phyloP scores from a whole-genome alignment of 169 alveolate genomes.

The Plasmodium inui region DNA sequence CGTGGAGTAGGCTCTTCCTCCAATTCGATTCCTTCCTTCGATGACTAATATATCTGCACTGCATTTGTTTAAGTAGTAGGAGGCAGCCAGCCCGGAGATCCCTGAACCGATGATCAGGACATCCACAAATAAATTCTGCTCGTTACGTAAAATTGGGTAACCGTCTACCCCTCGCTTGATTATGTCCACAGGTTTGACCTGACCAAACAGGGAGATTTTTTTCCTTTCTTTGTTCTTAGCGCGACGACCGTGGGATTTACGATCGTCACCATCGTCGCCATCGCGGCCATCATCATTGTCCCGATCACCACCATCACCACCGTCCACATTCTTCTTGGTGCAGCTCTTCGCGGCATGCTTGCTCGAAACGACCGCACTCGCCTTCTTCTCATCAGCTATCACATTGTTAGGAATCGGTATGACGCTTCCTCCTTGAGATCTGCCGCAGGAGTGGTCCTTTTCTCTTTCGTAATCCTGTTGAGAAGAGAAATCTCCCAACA shows the following conservation, averaged over 20 bases:
- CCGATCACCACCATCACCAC: not conserved
- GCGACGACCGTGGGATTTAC: no score
- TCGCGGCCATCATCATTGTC: not conserved
- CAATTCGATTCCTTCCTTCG: conserved; percentile 84
- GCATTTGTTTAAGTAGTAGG: conserved; percentile 79
- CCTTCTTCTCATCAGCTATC: not conserved
- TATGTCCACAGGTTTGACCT: conserved; percentile 60
- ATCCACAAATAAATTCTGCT: conserved; percentile 67
- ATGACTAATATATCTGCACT: conserved; percentile 76
- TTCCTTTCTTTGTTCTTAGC: not conserved
- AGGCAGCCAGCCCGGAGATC: conserved; percentile 84
- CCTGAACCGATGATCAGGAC: conserved; percentile 87
- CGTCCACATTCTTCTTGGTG: not conserved
- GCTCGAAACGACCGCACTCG: not conserved
- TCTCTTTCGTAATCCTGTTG: not conserved
- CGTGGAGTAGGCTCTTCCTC: conserved; percentile 84
- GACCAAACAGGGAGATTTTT: conserved; percentile 55
- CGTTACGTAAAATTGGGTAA: conserved; percentile 4
- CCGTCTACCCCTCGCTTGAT: conserved; percentile 58
- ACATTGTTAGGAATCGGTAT: not conserved
- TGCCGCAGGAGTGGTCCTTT: not conserved
- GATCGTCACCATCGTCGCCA: not conserved
- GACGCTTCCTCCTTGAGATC: not conserved
- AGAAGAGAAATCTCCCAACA: not conserved
- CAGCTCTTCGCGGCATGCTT: not conserved